Conservation (phyloP, 1,284 basidiomycete genomes). For the Ceratobasidium sp. region DNA sequence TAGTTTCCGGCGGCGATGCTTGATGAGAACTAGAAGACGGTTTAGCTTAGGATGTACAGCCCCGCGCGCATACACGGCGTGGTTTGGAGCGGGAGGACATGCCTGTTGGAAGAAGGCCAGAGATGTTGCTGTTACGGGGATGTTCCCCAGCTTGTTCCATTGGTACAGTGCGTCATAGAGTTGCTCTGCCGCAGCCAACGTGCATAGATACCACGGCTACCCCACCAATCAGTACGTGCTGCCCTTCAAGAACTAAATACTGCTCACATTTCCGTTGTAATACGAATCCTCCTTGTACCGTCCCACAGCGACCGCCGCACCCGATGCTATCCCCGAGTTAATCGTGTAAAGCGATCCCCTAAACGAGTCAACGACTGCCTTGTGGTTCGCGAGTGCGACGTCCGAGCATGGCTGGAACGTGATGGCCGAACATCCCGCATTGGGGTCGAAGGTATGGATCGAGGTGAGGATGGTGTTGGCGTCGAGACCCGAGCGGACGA, state of each 20-base stretch:
- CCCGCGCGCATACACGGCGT: too few relatives aligned
- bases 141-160: conserved; percentile 55
- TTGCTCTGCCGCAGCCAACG: conserved; percentile 50
- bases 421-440: conserved; percentile 64
- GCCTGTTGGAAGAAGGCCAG: conserved; percentile 49
- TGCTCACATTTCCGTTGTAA: conserved; percentile 59
- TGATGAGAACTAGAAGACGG: conserved; percentile 40
- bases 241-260: neutral
- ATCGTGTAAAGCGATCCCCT: conserved; percentile 60
- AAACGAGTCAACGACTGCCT: conserved; percentile 61
- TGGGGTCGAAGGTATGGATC: conserved; percentile 61
- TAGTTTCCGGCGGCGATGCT: conserved; percentile 46
- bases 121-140: conserved; percentile 49
- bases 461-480: conserved; percentile 69
- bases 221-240: neutral
- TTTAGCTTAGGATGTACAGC: neutral
- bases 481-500: conserved; percentile 65
- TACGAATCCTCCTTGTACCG: conserved; percentile 68
- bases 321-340: conserved; percentile 60
- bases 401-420: conserved; percentile 73
- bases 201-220: conserved; percentile 48
- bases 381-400: conserved; percentile 61
- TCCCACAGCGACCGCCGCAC: conserved; percentile 63
- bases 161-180: conserved; percentile 48
- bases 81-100: neutral